Evolutionary conservation across 495 filamentous ascomycete species (phyloP), one percentile per base, ranked within the genome.

Genomic region (Staphylotrichum tortipilum): DNA sequence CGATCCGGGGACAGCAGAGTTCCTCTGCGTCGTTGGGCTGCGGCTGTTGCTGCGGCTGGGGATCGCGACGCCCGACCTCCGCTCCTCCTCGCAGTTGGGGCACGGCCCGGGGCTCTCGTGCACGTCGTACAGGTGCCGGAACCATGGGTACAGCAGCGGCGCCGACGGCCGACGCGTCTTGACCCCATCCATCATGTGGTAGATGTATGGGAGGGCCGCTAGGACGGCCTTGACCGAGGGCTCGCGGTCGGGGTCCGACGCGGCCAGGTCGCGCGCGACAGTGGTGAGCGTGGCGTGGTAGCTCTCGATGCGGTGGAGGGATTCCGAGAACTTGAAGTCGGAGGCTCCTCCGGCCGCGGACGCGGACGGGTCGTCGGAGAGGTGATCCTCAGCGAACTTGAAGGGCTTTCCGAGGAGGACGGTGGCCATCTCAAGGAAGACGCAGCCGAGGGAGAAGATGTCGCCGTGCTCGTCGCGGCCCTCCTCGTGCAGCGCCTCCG

Each of bases 401-500:
- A 60, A 48, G 12, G 50, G 51, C 23, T 59, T 54, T 21, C 67
- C 68, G 42, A 70, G 61, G 7, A 72, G 47, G 0, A 68, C 59
- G 14, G 64, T 69, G 7, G 62, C 59, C 37, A 72, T 68, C 50
- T 76, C 74, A 3, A 76, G 64, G 44, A 60, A 74, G 10, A 78
- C 67, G 44, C 72, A 74, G 11, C 74, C 74, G 3, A 78, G 63
- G 1, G 67, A 68, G 62, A 71, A 78, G 2, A 76, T 59, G 54
- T 78, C 74, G 10, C 67, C 70, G 9, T 64, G 61, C n/a, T 64
- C 60, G 23, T 70, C 69, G 2, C 70, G 65, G n/a, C 40, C 35
- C 2, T 56, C 56, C 44, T 69, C 55, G 17, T 58, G 46, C n/a
- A 59, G 59, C 3, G 65, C 66, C 54, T 77, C 73, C 3, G 75